Conservation (phyloP, 2,329 filamentous ascomycete species). For the Aspergillus phoenicis region DNA sequence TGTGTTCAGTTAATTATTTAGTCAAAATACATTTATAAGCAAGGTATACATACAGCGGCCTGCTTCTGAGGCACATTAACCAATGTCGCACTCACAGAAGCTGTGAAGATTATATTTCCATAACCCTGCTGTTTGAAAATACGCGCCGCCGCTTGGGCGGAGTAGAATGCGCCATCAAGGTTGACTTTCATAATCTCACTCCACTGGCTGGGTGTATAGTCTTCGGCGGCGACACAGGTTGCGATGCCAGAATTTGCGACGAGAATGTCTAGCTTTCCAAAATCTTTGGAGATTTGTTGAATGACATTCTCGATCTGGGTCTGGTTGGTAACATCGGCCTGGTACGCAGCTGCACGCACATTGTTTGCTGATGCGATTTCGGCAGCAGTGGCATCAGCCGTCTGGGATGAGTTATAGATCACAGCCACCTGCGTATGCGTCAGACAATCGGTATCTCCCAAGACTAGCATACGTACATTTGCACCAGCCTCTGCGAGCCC, state of each 20-base stretch:
- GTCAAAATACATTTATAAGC: not conserved
- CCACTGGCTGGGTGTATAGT: slow-evolving; percentile 44
- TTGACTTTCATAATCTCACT: slow-evolving; percentile 45
- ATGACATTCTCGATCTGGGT: no score
- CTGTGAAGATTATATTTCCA: slow-evolving; percentile 45
- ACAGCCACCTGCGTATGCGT: no score
- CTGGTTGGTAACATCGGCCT: no score
- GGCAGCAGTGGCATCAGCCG: no score
- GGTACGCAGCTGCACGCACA: no score
- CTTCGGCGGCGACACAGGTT: slow-evolving; percentile 36
- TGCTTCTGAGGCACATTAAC: slow-evolving; percentile 46
- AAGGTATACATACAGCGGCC: slow-evolving; percentile 27
- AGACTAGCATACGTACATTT: no score
- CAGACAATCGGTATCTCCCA: no score
- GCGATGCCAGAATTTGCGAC: slow-evolving; percentile 49
- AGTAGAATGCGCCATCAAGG: slow-evolving; percentile 43
- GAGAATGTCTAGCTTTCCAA: slow-evolving; percentile 50
- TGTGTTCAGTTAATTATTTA: slow-evolving; percentile 3
- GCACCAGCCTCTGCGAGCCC: no score
- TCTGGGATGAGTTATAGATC: no score
- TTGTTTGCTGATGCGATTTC: no score
- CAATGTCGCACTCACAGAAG: slow-evolving; percentile 40
- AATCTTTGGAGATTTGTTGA: slow-evolving; percentile 28
- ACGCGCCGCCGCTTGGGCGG: slow-evolving; percentile 41
- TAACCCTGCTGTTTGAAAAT: slow-evolving; percentile 40